These are phyloP conservation scores for Colletotrichum eleusines DNA, from an alignment of 2,329 filamentous ascomycete genomes.

Conservation along the genomic window DNA sequence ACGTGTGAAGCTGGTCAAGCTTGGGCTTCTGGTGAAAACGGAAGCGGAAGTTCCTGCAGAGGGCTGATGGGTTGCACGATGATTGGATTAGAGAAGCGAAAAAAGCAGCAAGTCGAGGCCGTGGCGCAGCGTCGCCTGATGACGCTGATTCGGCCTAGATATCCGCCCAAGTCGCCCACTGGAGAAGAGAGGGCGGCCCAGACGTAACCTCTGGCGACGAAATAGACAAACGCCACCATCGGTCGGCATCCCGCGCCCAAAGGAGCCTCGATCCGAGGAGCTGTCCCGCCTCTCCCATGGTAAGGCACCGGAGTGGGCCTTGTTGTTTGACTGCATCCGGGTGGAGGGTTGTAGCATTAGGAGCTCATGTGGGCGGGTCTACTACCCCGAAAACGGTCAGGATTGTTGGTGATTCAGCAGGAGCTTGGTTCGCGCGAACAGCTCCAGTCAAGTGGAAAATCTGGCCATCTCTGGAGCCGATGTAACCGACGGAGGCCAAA, in stretches of 20 bases:
- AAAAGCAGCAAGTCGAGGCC: background rate
- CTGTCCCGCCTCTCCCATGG: background rate
- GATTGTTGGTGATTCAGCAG: background rate
- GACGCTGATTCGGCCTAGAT: background rate
- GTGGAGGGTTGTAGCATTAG: constrained; percentile 9
- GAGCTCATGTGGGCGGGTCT: constrained; percentile 5
- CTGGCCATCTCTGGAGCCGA: constrained; percentile 9
- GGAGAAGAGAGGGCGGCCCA: no score
- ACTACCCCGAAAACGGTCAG: constrained; percentile 25
- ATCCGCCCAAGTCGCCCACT: background rate
- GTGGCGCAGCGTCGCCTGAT: background rate
- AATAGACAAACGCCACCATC: background rate
- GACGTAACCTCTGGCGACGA: no score
- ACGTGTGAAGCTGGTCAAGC: background rate
- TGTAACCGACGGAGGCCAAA: background rate
- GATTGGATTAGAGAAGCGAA: background rate
- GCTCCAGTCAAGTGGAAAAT: background rate
- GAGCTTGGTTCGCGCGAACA: background rate
- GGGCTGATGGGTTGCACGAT: background rate
- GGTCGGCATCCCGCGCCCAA: background rate
- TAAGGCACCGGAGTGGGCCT: constrained; percentile 1
- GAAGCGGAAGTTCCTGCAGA: background rate
- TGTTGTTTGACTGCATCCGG: constrained; percentile 19
- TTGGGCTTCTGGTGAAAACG: background rate
- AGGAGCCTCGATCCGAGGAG: constrained; percentile 10